These are phyloP conservation scores for Geotrichum ghanense DNA, from an alignment of 805 yeast genomes.

Conservation along the genomic window DNA sequence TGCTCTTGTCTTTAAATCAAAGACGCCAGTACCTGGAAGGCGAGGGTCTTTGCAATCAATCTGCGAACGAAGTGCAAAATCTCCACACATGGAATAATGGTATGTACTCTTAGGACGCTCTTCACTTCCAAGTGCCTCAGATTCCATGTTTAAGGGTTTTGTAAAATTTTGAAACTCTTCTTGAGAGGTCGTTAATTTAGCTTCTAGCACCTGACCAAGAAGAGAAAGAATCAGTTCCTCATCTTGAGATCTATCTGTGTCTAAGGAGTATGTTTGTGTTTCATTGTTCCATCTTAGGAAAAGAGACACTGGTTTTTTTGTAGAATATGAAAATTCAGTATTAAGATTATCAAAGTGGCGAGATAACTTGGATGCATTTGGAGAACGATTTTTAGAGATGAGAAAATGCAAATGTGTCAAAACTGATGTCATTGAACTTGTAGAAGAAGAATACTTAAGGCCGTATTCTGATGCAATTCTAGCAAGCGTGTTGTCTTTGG, in stretches of 20 bases:
- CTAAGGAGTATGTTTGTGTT: slow-evolving; percentile 47
- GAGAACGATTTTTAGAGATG: slow-evolving; percentile 49
- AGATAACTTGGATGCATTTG: slow-evolving; percentile 34
- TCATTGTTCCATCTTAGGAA: slow-evolving; percentile 38
- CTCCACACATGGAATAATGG: slow-evolving; percentile 60
- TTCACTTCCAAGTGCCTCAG: too few species aligned
- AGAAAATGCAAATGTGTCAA: slow-evolving; percentile 66
- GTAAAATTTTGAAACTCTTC: slow-evolving; percentile 32
- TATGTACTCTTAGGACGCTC: slow-evolving; percentile 30
- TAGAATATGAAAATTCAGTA: slow-evolving; percentile 32
- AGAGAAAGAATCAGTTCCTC: slow-evolving; percentile 56
- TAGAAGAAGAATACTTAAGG: slow-evolving; percentile 54
- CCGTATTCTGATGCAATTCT: slow-evolving; percentile 32
- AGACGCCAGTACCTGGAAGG: slow-evolving; percentile 83
- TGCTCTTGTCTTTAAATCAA: slow-evolving; percentile 88
- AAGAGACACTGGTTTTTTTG: slow-evolving; percentile 42
- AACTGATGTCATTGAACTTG: slow-evolving; percentile 76
- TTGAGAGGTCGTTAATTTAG: slow-evolving; percentile 52
- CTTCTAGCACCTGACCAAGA: slow-evolving; percentile 73
- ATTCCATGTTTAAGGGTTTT: slow-evolving; percentile 23
- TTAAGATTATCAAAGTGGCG: slow-evolving; percentile 27
- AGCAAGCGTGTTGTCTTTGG: slow-evolving; percentile 46
- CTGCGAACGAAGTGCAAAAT: slow-evolving; percentile 79
- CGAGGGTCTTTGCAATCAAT: slow-evolving; percentile 69
- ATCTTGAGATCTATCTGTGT: slow-evolving; percentile 56